phyloP scores from a whole-genome alignment of 208 protist genomes.

The Perkinsela sp. region DNA sequence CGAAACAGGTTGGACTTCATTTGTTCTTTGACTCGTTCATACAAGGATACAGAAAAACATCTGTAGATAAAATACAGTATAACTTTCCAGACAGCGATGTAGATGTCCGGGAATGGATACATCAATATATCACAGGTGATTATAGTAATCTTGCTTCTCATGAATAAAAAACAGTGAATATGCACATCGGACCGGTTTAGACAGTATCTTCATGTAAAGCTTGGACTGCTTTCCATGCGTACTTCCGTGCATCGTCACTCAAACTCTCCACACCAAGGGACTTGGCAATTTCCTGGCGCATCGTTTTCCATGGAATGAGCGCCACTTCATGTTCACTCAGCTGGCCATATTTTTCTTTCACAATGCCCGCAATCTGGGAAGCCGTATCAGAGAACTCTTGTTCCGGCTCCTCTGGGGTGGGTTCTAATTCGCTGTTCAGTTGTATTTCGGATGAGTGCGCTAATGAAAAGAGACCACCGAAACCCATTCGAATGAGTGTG shows the following conservation, averaged over 20 bases:
- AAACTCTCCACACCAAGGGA: background rate
- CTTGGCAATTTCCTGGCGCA: background rate
- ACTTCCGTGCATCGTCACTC: background rate
- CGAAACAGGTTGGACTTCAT: too few species aligned
- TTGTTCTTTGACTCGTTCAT: too few species aligned
- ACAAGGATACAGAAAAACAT: too few species aligned
- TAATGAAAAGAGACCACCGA: background rate
- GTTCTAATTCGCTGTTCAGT: background rate
- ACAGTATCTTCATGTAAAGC: background rate
- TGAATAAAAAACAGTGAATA: too few species aligned
- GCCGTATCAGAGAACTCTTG: background rate
- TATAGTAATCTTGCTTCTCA: too few species aligned
- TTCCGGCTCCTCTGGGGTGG: background rate
- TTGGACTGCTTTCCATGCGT: background rate
- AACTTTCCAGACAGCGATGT: too few species aligned
- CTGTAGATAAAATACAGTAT: too few species aligned
- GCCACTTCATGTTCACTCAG: background rate
- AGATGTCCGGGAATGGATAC: too few species aligned
- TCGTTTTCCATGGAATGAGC: background rate
- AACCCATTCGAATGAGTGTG: background rate
- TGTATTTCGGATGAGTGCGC: background rate
- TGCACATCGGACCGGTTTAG: too few species aligned
- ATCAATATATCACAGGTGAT: too few species aligned
- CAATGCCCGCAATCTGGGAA: background rate
- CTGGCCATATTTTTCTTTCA: background rate